Evolutionary conservation across 148 eudicot species (phyloP).

Genomic region (Amaranthus hypochondriacus): DNA sequence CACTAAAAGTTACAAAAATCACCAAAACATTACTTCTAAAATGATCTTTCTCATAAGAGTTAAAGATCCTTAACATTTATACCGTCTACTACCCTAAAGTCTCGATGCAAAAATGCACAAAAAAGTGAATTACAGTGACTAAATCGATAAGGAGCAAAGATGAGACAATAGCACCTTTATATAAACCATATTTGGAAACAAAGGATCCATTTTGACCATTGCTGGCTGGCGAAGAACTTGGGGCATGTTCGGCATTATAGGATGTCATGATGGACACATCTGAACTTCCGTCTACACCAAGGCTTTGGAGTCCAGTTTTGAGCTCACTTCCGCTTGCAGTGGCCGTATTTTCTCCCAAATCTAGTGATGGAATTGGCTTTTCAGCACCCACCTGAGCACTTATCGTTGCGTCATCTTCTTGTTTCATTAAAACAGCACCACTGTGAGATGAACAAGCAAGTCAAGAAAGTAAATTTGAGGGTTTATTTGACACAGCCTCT

Average conservation of each 20-base stretch:
- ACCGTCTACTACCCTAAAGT: no score
- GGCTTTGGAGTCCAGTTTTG: conserved; percentile 21
- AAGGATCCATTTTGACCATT: conserved; percentile 28
- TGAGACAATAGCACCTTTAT: conserved; percentile 28
- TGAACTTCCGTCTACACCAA: conserved; percentile 29
- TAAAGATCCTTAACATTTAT: no score
- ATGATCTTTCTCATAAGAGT: no score
- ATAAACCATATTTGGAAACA: conserved; percentile 21
- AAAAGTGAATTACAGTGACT: neutral
- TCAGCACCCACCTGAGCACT: conserved; percentile 23
- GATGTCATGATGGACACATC: conserved; percentile 14
- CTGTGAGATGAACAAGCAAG: conserved; percentile 28
- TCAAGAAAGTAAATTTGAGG: neutral
- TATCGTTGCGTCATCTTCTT: conserved; percentile 27
- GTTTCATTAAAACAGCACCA: conserved; percentile 28
- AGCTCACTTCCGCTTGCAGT: conserved; percentile 26
- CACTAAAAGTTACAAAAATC: neutral
- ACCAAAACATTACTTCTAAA: no score
- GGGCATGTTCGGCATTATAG: conserved; percentile 17
- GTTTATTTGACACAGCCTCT: neutral
- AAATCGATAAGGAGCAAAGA: neutral
- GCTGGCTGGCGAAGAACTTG: conserved; percentile 24
- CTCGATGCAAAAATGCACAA: neutral
- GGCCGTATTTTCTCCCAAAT: conserved; percentile 26
- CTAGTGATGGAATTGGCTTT: conserved; percentile 26